Evolutionary conservation across 2,329 filamentous ascomycete genomes (phyloP), one percentile per base, ranked within the genome.

Genomic region (Raffaelea albimanens): DNA sequence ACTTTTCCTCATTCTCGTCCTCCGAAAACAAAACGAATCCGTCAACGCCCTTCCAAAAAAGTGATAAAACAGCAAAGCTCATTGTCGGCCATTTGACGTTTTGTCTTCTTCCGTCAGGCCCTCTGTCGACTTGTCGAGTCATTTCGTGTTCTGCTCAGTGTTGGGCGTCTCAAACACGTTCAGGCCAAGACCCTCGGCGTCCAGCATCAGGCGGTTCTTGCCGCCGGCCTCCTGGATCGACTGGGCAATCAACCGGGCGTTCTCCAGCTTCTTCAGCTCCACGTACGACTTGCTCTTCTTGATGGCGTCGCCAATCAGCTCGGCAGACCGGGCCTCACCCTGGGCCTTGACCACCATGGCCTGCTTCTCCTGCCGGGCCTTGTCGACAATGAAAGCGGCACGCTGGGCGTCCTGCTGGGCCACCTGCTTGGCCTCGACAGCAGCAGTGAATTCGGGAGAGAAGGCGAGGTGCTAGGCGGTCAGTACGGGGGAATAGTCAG

Each of bases 251-350:
- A 80, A 77, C 56, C 87, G 79, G 7, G 93, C 93, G 61, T 96
- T 98, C 73, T 98, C 93, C 60, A 98, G 95, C 76, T 95, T 93
- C 71, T 94, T 87, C 63, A 98, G 79, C 69, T 97, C 93, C 54
- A 98, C 81, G 67, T 98, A 98, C 55, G 88, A 85, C 71, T 90
- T 85, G 74, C 79, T 94, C 85, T 97, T 98, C 87, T 97, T 98
- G 82, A 98, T 95, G 52, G 93, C 93, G 46, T 98, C 93, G 68
- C 93, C 93, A 61, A 98, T 96, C 55, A 98, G 83, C 71, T 98
- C 90, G 42, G 93, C 93, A 36, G 93, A 97, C 56, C 93, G 87
- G 44, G 93, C 93, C 73, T 98, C 93, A 88, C 93, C 93, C 81
- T 97, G 93, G 4, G 93, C 93, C 70, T 89, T 88, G 63, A 98